These are phyloP conservation scores for Spergularia bocconei DNA, from an alignment of 148 eudicot species.

Conservation along the genomic window DNA sequence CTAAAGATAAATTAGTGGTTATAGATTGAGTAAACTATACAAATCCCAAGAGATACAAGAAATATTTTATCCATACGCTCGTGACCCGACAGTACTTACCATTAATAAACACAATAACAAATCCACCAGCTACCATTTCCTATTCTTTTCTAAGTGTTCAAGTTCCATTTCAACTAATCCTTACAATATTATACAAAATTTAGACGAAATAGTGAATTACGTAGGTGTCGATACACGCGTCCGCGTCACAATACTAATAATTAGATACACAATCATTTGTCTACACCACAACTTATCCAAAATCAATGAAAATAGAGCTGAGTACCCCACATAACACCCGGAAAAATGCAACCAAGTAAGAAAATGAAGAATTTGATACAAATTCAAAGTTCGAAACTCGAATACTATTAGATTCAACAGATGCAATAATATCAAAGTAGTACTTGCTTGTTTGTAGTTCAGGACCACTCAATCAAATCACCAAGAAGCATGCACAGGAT, in stretches of 20 bases:
- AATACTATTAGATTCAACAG: not conserved
- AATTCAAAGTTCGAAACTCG: not conserved
- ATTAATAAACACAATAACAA: slow-evolving; percentile 18
- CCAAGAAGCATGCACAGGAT: slow-evolving; percentile 11
- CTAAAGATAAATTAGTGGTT: slow-evolving; percentile 9
- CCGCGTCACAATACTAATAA: not conserved
- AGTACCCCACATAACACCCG: not conserved
- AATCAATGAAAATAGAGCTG: not conserved
- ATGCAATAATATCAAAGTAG: slow-evolving; percentile 1
- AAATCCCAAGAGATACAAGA: slow-evolving; percentile 1
- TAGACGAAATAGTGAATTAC: slow-evolving; percentile 1
- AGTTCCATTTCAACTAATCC: slow-evolving; percentile 19
- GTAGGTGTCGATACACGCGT: slow-evolving; percentile 5
- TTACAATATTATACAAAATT: slow-evolving; percentile 17
- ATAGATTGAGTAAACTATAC: slow-evolving; percentile 8
- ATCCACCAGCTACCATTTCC: not conserved
- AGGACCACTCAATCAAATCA: slow-evolving; percentile 18
- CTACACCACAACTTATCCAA: slow-evolving; percentile 7
- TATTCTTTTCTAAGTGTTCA: not conserved
- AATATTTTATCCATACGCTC: slow-evolving; percentile 14
- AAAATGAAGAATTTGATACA: slow-evolving; percentile 6
- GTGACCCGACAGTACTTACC: slow-evolving; percentile 15
- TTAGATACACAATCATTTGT: not conserved
- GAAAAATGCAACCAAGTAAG: not conserved
- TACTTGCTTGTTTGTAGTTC: slow-evolving; percentile 9